phyloP scores from a whole-genome alignment of 805 yeast species.

The Lachancea quebecensis region DNA sequence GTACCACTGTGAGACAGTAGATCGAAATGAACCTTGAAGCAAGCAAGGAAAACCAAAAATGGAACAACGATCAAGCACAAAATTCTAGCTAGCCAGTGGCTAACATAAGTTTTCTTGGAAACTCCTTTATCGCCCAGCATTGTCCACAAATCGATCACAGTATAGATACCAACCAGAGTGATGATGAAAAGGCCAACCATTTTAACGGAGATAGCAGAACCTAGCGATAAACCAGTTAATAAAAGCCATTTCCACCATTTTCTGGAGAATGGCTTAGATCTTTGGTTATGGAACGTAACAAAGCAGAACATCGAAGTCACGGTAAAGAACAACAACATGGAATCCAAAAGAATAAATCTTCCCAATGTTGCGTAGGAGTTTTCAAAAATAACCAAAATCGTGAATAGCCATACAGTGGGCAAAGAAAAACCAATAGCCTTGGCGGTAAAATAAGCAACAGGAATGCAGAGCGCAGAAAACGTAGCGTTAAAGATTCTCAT shows the following conservation, averaged over 20 bases:
- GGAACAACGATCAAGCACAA: conserved; percentile 62
- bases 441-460: conserved; percentile 65
- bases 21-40: conserved; percentile 72
- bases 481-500: conserved; percentile 71
- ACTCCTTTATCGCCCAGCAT: conserved; percentile 64
- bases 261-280: conserved; percentile 48
- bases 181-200: conserved; percentile 96
- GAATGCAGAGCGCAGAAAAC: conserved; percentile 60
- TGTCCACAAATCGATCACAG: conserved; percentile 81
- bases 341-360: conserved; percentile 68
- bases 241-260: conserved; percentile 95
- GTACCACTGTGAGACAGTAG: conserved; percentile 67
- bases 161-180: conserved; percentile 80
- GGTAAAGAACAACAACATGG: conserved; percentile 70
- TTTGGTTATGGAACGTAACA: conserved; percentile 45
- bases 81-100: conserved; percentile 63
- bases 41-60: conserved; percentile 49
- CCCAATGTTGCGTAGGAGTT: conserved; percentile 63
- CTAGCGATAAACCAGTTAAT: conserved; percentile 77
- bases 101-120: conserved; percentile 41
- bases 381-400: conserved; percentile 60
- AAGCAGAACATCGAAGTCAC: conserved; percentile 60
- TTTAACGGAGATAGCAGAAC: conserved; percentile 87
- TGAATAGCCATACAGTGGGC: conserved; percentile 51
- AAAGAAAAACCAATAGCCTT: conserved; percentile 48